Evolutionary conservation across 495 filamentous ascomycete species (phyloP).

Genomic region (Tuber melanosporum): DNA sequence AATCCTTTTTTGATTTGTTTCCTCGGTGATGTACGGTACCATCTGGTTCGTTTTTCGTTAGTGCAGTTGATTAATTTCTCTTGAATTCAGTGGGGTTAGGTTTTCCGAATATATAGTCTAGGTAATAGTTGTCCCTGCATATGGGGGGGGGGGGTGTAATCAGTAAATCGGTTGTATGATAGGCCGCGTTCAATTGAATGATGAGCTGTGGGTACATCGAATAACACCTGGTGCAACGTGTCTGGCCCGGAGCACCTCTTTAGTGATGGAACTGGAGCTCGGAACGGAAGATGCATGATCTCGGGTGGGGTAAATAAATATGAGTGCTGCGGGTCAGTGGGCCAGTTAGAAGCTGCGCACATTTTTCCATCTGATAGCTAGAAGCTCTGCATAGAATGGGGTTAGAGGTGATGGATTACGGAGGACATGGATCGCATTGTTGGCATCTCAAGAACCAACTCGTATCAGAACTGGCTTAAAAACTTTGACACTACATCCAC

Average conservation of each 20-base stretch:
- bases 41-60: no score
- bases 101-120: no score
- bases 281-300: constrained; percentile 30
- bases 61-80: no score
- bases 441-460: constrained; percentile 3
- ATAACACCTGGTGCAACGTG: constrained; percentile 20
- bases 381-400: constrained; percentile 18
- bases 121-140: no score
- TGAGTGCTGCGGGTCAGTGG: neutral
- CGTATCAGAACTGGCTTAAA: constrained; percentile 29
- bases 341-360: constrained; percentile 22
- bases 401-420: constrained; percentile 21
- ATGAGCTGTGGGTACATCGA: constrained; percentile 9
- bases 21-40: no score
- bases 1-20: no score
- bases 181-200: no score
- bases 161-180: no score
- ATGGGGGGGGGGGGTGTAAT: no score
- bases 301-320: constrained; percentile 9
- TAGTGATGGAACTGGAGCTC: constrained; percentile 23
- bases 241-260: constrained; percentile 25
- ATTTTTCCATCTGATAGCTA: constrained; percentile 24
- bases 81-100: no score
- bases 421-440: constrained; percentile 20
- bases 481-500: constrained; percentile 15